Conservation (phyloP, 768 basidiomycete genomes). For the Agaricus sinodeliciosus region DNA sequence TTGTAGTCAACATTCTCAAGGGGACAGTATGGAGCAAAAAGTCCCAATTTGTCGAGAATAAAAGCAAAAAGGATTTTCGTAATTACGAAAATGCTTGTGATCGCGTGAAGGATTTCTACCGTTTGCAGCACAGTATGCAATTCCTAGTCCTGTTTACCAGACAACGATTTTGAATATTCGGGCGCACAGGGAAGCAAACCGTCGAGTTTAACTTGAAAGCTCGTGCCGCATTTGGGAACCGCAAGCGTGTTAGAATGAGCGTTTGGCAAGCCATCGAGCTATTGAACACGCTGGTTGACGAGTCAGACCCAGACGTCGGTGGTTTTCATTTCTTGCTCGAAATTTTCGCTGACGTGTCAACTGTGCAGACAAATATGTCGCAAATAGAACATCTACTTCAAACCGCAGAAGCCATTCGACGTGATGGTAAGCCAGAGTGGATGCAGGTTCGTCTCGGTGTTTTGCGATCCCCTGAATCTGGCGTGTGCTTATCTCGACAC, state of each 20-base stretch:
- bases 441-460: conserved; percentile 53
- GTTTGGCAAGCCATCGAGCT: conserved; percentile 85
- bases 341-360: conserved; percentile 18
- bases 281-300: conserved; percentile 83
- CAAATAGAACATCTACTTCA: conserved; percentile 91
- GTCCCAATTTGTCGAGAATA: conserved; percentile 51
- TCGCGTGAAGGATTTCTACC: conserved; percentile 72
- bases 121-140: conserved; percentile 63
- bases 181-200: conserved; percentile 70
- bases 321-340: neutral
- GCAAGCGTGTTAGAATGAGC: conserved; percentile 68
- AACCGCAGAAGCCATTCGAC: conserved; percentile 84
- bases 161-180: neutral
- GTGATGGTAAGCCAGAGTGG: conserved; percentile 86
- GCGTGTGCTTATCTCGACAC: neutral
- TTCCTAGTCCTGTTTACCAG: neutral
- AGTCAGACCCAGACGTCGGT: conserved; percentile 83
- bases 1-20: conserved; percentile 62
- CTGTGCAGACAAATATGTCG: conserved; percentile 56
- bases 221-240: conserved; percentile 66
- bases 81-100: conserved; percentile 73
- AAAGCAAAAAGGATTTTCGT: conserved; percentile 64
- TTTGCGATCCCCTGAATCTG: neutral
- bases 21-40: conserved; percentile 51
- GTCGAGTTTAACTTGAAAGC: conserved; percentile 77